phyloP scores from a whole-genome alignment of 2,329 filamentous ascomycete species.

The Penicillium sp. region DNA sequence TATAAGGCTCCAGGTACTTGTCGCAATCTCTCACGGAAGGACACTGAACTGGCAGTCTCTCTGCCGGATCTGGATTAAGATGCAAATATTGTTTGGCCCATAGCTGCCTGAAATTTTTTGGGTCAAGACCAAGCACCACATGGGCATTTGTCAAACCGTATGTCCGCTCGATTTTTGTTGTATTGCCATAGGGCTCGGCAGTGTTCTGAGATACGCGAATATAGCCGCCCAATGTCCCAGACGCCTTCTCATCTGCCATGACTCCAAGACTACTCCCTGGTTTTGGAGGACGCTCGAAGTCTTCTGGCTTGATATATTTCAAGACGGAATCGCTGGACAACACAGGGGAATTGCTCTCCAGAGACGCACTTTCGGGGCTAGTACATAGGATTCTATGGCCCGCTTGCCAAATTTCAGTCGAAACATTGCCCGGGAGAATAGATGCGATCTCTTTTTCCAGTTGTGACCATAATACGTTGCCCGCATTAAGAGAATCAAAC shows the following conservation, averaged over 20 bases:
- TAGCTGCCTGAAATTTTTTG: not conserved
- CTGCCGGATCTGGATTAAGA: not conserved
- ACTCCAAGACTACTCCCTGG: not conserved
- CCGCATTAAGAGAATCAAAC: too few relatives aligned
- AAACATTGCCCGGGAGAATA: not conserved
- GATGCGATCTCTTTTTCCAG: not conserved
- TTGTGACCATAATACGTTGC: not conserved
- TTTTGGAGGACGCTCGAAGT: not conserved
- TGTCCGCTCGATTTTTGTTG: not conserved
- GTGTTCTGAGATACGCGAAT: not conserved
- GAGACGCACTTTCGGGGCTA: not conserved
- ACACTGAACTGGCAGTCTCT: not conserved
- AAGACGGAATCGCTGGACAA: too few relatives aligned
- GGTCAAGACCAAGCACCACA: not conserved
- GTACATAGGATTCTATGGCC: not conserved
- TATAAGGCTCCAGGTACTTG: not conserved
- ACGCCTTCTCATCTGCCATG: not conserved
- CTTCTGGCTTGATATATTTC: not conserved
- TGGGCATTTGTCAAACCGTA: constrained; percentile 6
- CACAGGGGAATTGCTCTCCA: too few relatives aligned
- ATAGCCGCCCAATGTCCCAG: constrained; percentile 7
- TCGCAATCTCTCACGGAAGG: not conserved
- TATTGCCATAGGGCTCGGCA: not conserved
- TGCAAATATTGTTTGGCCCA: not conserved
- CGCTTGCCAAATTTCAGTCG: constrained; percentile 5